phyloP scores from a whole-genome alignment of 2,329 filamentous ascomycete species.

The Karstenula rhodostoma region DNA sequence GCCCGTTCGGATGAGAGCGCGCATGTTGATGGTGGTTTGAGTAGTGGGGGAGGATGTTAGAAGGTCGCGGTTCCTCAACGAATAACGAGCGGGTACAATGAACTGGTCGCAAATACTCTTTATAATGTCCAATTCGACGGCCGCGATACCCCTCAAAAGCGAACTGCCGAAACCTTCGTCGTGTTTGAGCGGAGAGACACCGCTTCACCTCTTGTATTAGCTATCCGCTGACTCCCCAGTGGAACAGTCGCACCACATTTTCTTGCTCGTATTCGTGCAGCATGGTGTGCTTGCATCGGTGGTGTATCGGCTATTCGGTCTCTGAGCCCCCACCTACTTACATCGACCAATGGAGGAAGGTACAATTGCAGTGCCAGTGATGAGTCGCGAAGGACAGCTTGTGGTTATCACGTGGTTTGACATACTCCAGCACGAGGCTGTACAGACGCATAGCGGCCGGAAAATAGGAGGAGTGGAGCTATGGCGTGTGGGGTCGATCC shows the following conservation, averaged over 20 bases:
- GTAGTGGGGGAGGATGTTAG: background rate
- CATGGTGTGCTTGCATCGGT: constrained; percentile 6
- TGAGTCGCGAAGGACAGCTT: background rate
- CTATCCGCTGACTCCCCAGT: background rate
- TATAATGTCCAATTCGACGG: background rate
- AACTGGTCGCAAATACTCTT: background rate
- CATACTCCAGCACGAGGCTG: background rate
- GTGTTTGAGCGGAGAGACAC: background rate
- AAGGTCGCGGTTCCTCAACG: background rate
- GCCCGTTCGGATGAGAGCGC: constrained; percentile 28
- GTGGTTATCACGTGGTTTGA: background rate
- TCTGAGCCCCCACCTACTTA: background rate
- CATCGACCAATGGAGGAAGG: background rate
- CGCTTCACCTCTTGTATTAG: background rate
- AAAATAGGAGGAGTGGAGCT: background rate
- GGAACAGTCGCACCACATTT: background rate
- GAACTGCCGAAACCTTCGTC: background rate
- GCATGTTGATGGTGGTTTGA: constrained; percentile 19
- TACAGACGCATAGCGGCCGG: background rate
- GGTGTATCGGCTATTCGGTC: constrained; percentile 1
- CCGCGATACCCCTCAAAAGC: background rate
- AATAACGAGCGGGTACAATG: background rate
- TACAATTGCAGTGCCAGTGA: background rate
- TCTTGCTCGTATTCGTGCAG: background rate
- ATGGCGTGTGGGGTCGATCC: background rate